Conservation (phyloP, 202 grass and related monocot genomes). For the Setaria viridis region DNA sequence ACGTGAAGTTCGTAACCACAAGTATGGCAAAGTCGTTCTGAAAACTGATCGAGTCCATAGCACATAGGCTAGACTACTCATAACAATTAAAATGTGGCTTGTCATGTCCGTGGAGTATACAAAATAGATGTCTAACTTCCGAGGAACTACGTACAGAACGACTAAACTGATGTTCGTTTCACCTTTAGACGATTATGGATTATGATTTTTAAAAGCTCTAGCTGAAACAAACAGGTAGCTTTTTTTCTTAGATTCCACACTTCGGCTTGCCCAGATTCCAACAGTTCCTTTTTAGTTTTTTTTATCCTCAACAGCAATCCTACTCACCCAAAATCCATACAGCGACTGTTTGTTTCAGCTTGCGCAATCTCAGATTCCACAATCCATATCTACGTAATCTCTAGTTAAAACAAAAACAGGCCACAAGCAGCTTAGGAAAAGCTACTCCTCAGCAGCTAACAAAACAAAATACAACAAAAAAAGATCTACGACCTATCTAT, state of each 20-base stretch:
- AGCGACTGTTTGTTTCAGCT: background rate
- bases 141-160: background rate
- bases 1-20: no score
- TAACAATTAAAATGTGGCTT: background rate
- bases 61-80: background rate
- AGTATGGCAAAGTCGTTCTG: background rate
- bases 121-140: no score
- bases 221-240: background rate
- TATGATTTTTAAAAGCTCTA: background rate
- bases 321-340: background rate
- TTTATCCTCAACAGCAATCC: background rate
- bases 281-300: no score
- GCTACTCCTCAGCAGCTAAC: background rate
- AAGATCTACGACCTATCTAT: background rate
- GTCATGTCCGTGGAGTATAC: background rate
- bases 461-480: background rate
- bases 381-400: background rate
- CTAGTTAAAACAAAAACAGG: background rate
- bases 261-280: background rate
- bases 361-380: background rate
- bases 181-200: background rate
- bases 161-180: background rate
- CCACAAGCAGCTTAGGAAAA: background rate
- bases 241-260: background rate
- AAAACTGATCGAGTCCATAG: background rate